These are phyloP conservation scores for Penicillium cataractarum DNA, from an alignment of 495 filamentous ascomycete species.

Conservation along the genomic window DNA sequence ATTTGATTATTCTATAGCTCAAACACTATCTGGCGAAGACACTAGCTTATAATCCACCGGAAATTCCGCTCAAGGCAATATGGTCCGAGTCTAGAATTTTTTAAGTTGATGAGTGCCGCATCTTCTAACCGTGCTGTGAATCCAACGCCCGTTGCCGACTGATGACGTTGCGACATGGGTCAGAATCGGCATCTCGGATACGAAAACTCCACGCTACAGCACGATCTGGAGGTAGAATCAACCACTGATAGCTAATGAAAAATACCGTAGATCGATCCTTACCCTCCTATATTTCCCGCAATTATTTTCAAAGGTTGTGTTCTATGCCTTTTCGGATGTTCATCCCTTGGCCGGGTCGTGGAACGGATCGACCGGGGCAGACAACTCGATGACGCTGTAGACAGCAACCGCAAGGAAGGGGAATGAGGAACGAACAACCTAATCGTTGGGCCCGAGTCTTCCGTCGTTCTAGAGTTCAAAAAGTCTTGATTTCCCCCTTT, in stretches of 20 bases:
- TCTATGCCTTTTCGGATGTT: background rate
- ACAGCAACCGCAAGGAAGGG: background rate
- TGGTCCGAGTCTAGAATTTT: background rate
- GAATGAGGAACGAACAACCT: background rate
- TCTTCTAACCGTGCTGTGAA: background rate
- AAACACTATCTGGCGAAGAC: background rate
- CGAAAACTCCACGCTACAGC: background rate
- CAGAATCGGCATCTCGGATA: background rate
- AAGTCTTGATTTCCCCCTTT: background rate
- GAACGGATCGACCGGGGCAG: slow-evolving; percentile 21
- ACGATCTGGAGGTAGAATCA: background rate
- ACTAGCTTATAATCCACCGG: background rate
- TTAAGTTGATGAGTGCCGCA: background rate
- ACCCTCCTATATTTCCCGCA: background rate
- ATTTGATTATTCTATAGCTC: background rate
- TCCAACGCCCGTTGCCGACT: background rate
- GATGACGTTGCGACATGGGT: background rate
- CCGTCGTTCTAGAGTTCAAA: background rate
- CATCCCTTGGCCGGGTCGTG: background rate
- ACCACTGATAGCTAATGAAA: background rate
- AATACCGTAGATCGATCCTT: background rate
- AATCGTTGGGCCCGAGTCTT: background rate
- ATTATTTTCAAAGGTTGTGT: background rate
- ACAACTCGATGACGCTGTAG: slow-evolving; percentile 22
- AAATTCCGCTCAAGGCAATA: background rate